Evolutionary conservation across 2,329 filamentous ascomycete species (phyloP).

Genomic region (Canariomyces notabilis): DNA sequence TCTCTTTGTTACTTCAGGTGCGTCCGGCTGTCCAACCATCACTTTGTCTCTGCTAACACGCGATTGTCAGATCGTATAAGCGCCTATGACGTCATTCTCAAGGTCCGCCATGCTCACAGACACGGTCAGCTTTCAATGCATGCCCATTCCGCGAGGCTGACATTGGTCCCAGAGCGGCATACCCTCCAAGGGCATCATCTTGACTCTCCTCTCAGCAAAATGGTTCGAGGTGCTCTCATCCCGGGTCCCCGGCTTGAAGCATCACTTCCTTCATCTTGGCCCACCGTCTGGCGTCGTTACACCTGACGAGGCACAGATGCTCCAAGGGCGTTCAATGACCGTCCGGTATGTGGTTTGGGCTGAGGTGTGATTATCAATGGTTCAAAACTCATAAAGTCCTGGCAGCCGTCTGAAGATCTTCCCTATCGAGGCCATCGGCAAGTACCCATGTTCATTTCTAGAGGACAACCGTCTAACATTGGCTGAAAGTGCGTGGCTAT

Average conservation of each 20-base stretch:
- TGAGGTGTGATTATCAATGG: too few species aligned
- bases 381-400: too few species aligned
- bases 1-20: slow-evolving; percentile 17
- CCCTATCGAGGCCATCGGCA: slow-evolving; percentile 66
- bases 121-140: not conserved
- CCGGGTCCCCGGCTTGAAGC: slow-evolving; percentile 44
- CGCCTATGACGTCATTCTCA: slow-evolving; percentile 78
- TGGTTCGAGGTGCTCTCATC: slow-evolving; percentile 49
- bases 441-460: not conserved
- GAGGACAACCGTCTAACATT: not conserved
- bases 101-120: not conserved
- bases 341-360: slow-evolving; percentile 17
- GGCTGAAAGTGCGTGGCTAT: slow-evolving; percentile 66
- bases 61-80: slow-evolving; percentile 60
- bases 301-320: slow-evolving; percentile 43
- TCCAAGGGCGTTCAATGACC: slow-evolving; percentile 66
- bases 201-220: slow-evolving; percentile 44
- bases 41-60: not conserved
- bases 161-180: slow-evolving; percentile 59
- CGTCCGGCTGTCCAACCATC: not conserved
- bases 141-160: not conserved
- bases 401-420: slow-evolving; percentile 67
- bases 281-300: slow-evolving; percentile 33
- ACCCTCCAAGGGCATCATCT: slow-evolving; percentile 48
- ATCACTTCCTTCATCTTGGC: slow-evolving; percentile 47